Evolutionary conservation across 805 yeast species (phyloP).

Genomic region (Lipomyces starkeyi): DNA sequence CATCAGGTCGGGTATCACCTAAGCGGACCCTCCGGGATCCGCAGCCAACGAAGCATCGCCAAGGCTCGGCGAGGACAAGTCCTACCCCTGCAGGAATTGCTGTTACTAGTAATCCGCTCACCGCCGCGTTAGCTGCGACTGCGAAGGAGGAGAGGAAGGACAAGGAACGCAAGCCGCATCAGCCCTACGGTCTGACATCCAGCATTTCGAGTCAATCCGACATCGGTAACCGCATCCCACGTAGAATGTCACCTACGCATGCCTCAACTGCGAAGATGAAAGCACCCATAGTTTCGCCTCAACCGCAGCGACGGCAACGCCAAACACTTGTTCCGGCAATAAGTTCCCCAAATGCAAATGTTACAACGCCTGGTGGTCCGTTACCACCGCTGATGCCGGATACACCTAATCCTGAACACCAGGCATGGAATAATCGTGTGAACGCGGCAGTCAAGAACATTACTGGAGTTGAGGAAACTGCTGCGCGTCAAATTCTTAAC

Average conservation of each 20-base stretch:
- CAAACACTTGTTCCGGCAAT: conserved; percentile 15
- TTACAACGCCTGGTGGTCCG: neutral
- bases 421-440: conserved; percentile 33
- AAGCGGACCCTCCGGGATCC: neutral
- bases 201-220: neutral
- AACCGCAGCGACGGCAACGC: conserved; percentile 2
- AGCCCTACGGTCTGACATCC: conserved; percentile 6
- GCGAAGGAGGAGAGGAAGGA: conserved; percentile 13
- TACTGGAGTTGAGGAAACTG: conserved; percentile 73
- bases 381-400: conserved; percentile 25
- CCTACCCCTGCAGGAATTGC: neutral
- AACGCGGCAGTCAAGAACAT: conserved; percentile 46
- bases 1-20: conserved; percentile 19
- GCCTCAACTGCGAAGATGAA: neutral
- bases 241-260: neutral
- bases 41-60: neutral
- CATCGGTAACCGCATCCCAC: neutral
- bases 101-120: neutral
- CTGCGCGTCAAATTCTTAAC: conserved; percentile 83
- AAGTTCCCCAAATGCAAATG: neutral
- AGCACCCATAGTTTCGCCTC: neutral
- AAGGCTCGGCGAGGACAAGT: conserved; percentile 1
- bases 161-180: conserved; percentile 6
- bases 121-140: conserved; percentile 11
- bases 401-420: conserved; percentile 35